Percentiles rank a stretch among this genome's conserved stretches.
These are phyloP conservation scores for Monosporascus sp. DNA, from an alignment of 2,329 filamentous ascomycete species.

Conservation along the genomic window DNA sequence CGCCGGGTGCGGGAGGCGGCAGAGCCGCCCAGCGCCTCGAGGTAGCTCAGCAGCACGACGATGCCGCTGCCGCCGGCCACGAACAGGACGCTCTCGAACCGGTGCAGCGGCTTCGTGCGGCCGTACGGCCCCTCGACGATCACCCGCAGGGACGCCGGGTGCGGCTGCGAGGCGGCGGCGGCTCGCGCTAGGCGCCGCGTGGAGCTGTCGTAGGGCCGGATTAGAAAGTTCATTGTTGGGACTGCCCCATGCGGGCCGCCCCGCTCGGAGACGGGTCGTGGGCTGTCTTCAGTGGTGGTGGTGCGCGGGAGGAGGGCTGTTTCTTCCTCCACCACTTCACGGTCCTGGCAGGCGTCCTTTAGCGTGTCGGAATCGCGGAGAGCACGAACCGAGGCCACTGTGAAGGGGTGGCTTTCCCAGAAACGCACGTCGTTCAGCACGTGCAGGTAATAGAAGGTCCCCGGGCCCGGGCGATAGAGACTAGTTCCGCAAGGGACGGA, in stretches of 20 bases:
- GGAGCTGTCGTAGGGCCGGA: constrained; percentile 42
- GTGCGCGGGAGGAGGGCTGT: background rate
- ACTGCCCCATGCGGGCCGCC: background rate
- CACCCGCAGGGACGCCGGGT: constrained; percentile 26
- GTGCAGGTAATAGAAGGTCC: constrained; percentile 43
- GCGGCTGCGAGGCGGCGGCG: constrained; percentile 21
- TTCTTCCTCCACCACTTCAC: constrained; percentile 7
- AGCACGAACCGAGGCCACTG: constrained; percentile 30
- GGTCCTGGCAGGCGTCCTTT: background rate
- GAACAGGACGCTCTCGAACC: constrained; percentile 36
- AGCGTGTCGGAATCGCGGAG: background rate
- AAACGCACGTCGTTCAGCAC: constrained; percentile 33
- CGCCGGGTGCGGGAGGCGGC: constrained; percentile 3
- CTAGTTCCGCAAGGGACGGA: constrained; percentile 30
- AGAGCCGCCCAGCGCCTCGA: constrained; percentile 21
- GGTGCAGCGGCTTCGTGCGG: constrained; percentile 31
- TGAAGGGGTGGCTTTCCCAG: constrained; percentile 50
- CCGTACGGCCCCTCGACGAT: constrained; percentile 44
- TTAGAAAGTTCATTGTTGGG: constrained; percentile 35
- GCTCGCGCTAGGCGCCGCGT: constrained; percentile 32
- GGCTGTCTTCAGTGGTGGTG: background rate
- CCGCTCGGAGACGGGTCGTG: background rate
- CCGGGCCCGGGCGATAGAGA: constrained; percentile 31
- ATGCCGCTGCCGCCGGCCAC: constrained; percentile 42
- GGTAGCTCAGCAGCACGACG: constrained; percentile 36